Evolutionary conservation across 2,329 filamentous ascomycete species (phyloP).

Genomic region (Passalora sequoiae): DNA sequence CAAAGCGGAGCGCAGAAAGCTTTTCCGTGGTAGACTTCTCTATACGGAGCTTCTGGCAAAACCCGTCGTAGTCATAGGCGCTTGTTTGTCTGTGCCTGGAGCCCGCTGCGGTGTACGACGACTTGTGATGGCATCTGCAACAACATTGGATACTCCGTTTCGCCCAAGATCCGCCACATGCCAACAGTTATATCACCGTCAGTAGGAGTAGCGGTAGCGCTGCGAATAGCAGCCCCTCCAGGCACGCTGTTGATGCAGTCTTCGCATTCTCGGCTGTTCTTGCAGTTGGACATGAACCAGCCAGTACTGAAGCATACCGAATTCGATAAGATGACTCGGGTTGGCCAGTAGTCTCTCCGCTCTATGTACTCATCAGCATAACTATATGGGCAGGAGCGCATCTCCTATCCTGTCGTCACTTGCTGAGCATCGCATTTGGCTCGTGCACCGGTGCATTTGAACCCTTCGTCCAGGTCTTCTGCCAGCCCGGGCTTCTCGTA

Average conservation of each 20-base stretch:
- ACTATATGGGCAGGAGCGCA: not conserved
- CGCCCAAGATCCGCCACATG: slow-evolving; percentile 2
- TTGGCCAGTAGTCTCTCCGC: not conserved
- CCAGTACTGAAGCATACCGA: slow-evolving; percentile 5
- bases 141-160: slow-evolving; percentile 3
- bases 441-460: too few relatives aligned
- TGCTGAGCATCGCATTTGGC: not conserved
- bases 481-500: too few relatives aligned
- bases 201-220: slow-evolving; percentile 4
- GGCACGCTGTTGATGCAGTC: slow-evolving; percentile 1
- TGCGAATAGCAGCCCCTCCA: not conserved
- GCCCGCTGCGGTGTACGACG: not conserved
- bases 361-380: slow-evolving; percentile 1
- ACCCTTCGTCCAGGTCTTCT: too few relatives aligned
- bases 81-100: slow-evolving; percentile 1
- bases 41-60: not conserved
- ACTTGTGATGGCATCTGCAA: not conserved
- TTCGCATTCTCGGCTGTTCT: not conserved
- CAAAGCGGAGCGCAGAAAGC: slow-evolving; percentile 3
- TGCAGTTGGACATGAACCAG: slow-evolving; percentile 4
- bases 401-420: not conserved
- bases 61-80: not conserved
- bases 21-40: not conserved
- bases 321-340: slow-evolving; percentile 2
- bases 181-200: slow-evolving; percentile 5